These are phyloP conservation scores for Fagopyrum esculentum DNA, from an alignment of 148 eudicot species.

Conservation along the genomic window DNA sequence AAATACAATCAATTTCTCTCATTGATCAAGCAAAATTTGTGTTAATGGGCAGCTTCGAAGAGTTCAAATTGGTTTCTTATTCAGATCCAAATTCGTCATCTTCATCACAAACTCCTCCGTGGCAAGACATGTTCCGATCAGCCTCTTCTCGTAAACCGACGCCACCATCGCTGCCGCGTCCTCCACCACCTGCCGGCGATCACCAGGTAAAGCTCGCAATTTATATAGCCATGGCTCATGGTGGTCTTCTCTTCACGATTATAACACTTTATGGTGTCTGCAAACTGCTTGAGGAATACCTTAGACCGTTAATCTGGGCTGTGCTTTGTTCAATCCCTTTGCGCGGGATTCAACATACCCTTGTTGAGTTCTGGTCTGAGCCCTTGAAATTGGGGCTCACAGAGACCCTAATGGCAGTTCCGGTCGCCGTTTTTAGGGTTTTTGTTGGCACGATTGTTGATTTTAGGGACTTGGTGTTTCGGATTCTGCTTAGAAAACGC, in stretches of 20 bases:
- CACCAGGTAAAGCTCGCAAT: constrained; percentile 72
- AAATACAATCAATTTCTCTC: neutral
- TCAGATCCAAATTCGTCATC: constrained; percentile 42
- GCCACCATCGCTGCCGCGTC: constrained; percentile 26
- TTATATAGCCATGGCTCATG: constrained; percentile 92
- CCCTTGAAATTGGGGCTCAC: constrained; percentile 71
- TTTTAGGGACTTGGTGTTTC: constrained; percentile 31
- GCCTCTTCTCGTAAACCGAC: constrained; percentile 46
- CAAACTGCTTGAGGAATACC: constrained; percentile 62
- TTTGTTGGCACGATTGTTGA: constrained; percentile 72
- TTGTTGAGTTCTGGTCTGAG: constrained; percentile 72
- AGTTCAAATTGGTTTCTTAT: constrained; percentile 34
- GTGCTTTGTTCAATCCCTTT: constrained; percentile 81
- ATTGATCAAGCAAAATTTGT: too few relatives aligned
- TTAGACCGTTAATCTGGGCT: constrained; percentile 85
- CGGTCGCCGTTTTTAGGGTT: constrained; percentile 56
- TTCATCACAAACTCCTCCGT: constrained; percentile 30
- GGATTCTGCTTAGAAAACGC: constrained; percentile 24
- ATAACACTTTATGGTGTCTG: constrained; percentile 53
- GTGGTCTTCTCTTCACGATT: constrained; percentile 58
- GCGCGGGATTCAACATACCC: constrained; percentile 70
- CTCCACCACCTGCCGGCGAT: constrained; percentile 27
- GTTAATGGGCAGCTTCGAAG: too few relatives aligned
- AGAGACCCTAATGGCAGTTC: constrained; percentile 70
- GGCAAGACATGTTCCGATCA: constrained; percentile 82